phyloP scores from a whole-genome alignment of 768 basidiomycete genomes.

The Lactarius sp. region DNA sequence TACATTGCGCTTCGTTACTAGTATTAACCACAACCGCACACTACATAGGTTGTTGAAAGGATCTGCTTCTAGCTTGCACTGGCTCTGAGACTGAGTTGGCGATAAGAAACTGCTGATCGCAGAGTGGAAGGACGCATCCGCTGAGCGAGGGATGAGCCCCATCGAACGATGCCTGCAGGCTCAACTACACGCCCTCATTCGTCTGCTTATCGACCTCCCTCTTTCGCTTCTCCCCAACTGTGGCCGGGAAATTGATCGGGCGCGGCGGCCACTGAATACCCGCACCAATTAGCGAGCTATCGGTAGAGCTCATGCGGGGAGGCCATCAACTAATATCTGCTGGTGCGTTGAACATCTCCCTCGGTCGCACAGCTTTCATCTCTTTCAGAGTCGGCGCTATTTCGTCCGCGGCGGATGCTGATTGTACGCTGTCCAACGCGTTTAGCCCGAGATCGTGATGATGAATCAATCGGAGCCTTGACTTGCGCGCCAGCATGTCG shows the following conservation, averaged over 20 bases:
- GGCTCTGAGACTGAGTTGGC: neutral
- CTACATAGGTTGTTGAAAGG: no score
- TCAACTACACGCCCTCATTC: neutral
- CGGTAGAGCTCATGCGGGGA: no score
- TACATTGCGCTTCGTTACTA: no score
- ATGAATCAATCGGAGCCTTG: constrained; percentile 57
- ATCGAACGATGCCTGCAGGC: constrained; percentile 1
- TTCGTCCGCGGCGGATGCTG: constrained; percentile 59
- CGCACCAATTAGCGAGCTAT: no score
- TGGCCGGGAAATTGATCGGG: no score
- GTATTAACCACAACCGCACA: no score
- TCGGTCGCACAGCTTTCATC: constrained; percentile 62
- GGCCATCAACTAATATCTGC: no score
- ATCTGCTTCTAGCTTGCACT: constrained; percentile 5
- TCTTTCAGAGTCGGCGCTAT: constrained; percentile 84
- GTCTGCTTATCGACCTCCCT: no score
- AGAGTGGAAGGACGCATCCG: no score
- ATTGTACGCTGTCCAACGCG: constrained; percentile 61
- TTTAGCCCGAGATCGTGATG: constrained; percentile 28
- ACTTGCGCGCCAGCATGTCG: constrained; percentile 50
- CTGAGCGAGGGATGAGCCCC: no score
- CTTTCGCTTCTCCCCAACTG: no score
- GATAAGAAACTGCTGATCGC: no score
- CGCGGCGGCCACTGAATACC: neutral
- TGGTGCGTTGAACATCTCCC: constrained; percentile 44